These are phyloP conservation scores for Juglanconis sp. DNA, from an alignment of 2,329 filamentous ascomycete genomes.

Conservation along the genomic window DNA sequence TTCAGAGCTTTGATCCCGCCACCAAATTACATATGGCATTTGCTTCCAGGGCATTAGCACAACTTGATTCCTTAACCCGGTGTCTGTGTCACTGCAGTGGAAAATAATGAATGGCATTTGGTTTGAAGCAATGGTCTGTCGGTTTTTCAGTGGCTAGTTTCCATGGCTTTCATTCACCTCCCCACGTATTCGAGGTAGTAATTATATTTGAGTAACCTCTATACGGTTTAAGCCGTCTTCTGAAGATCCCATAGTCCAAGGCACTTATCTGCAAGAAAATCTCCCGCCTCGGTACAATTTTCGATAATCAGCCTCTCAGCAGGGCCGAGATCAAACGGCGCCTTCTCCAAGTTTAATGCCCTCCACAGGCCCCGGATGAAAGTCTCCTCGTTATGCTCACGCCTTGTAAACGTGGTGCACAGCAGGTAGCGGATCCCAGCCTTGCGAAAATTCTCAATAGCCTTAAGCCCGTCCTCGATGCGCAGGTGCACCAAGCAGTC, in stretches of 20 bases:
- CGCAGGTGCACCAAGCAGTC: background rate
- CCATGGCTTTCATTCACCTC: no score
- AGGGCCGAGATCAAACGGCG: background rate
- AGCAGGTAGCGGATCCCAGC: background rate
- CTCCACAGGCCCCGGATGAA: background rate
- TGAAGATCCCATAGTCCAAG: background rate
- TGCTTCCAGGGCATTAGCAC: no score
- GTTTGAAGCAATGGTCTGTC: no score
- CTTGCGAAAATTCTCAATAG: background rate
- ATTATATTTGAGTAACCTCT: no score
- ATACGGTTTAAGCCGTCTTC: background rate
- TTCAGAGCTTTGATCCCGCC: no score
- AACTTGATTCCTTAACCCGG: no score
- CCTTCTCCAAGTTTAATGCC: background rate
- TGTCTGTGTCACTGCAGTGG: no score
- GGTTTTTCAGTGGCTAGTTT: no score
- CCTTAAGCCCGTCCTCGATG: background rate
- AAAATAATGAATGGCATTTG: no score
- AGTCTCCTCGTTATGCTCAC: background rate
- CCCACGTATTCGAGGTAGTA: no score
- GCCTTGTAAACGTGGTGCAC: background rate
- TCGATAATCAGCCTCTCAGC: background rate
- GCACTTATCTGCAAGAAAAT: background rate
- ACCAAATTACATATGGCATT: no score
- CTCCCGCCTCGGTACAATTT: background rate